A percentile compares a stretch with the other conserved stretches of the same genome.
Evolutionary conservation across 192 early-diverging fungal species (phyloP).

Genomic region (Cladochytrium replicatum): DNA sequence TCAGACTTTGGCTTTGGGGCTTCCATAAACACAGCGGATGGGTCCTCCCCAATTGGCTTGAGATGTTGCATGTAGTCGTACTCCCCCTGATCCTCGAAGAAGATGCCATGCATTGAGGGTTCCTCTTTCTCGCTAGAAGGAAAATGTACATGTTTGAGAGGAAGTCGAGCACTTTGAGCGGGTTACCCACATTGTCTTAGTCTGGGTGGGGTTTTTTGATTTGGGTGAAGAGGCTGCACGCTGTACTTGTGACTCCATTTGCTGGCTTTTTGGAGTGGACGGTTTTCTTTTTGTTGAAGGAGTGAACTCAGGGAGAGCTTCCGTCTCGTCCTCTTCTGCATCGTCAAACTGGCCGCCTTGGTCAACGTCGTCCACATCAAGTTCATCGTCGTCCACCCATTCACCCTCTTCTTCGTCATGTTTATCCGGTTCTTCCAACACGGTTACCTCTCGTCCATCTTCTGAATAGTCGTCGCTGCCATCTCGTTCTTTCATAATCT

Average conservation of each 20-base stretch:
- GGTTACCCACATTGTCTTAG: too few relatives aligned
- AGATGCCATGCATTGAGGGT: conserved; percentile 83
- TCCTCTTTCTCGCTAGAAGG: too few relatives aligned
- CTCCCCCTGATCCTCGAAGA: conserved; percentile 71
- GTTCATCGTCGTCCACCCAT: conserved; percentile 18
- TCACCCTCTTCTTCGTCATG: conserved; percentile 11
- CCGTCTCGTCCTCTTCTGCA: conserved; percentile 5
- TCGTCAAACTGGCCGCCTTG: background rate
- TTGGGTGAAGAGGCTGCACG: too few relatives aligned
- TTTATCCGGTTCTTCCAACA: background rate
- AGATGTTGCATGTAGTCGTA: conserved; percentile 96
- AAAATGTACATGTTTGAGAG: too few relatives aligned
- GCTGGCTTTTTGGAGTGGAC: too few relatives aligned
- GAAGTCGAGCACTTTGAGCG: too few relatives aligned
- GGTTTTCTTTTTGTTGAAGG: too few relatives aligned
- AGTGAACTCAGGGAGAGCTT: too few relatives aligned
- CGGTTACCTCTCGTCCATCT: conserved; percentile 4
- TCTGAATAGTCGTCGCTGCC: conserved; percentile 33
- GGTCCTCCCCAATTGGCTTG: conserved; percentile 61
- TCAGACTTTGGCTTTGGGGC: conserved; percentile 22
- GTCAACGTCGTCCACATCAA: conserved; percentile 14
- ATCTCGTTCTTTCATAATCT: too few relatives aligned
- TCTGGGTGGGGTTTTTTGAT: too few relatives aligned
- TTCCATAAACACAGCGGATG: conserved; percentile 72
- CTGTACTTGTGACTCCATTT: too few relatives aligned